phyloP scores from a whole-genome alignment of 768 basidiomycete genomes.

The Suillus americanus region DNA sequence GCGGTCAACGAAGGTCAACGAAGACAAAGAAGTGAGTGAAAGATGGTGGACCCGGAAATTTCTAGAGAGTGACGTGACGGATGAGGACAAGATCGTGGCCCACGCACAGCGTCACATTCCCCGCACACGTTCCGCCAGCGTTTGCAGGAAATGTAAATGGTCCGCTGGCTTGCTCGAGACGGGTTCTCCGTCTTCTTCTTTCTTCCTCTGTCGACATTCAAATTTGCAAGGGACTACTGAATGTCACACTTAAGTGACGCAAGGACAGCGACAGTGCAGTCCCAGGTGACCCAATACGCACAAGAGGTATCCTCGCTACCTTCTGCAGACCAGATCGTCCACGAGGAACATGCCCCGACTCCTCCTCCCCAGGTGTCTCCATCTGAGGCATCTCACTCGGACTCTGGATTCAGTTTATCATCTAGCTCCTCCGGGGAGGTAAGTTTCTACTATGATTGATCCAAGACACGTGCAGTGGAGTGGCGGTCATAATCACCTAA shows the following conservation, averaged over 20 bases:
- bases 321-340: constrained; percentile 1
- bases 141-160: constrained; percentile 6
- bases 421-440: constrained; percentile 33
- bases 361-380: constrained; percentile 6
- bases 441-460: constrained; percentile 12
- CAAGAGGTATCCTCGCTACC: background rate
- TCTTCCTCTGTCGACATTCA: background rate
- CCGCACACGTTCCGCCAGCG: constrained; percentile 7
- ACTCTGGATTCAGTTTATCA: constrained; percentile 31
- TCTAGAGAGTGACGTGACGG: constrained; percentile 6
- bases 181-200: constrained; percentile 2
- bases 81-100: constrained; percentile 5
- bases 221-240: constrained; percentile 2
- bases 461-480: constrained; percentile 7
- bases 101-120: constrained; percentile 8
- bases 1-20: background rate
- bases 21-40: background rate
- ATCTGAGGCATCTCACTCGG: constrained; percentile 24
- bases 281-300: background rate
- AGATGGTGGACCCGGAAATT: background rate
- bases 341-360: constrained; percentile 6
- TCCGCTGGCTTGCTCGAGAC: constrained; percentile 2
- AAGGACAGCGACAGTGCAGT: background rate
- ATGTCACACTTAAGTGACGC: constrained; percentile 3
- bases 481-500: constrained; percentile 7